Percentiles rank a stretch among this genome's conserved stretches.
These are phyloP conservation scores for Lactarius indigo DNA, from an alignment of 768 basidiomycete species.

Conservation along the genomic window DNA sequence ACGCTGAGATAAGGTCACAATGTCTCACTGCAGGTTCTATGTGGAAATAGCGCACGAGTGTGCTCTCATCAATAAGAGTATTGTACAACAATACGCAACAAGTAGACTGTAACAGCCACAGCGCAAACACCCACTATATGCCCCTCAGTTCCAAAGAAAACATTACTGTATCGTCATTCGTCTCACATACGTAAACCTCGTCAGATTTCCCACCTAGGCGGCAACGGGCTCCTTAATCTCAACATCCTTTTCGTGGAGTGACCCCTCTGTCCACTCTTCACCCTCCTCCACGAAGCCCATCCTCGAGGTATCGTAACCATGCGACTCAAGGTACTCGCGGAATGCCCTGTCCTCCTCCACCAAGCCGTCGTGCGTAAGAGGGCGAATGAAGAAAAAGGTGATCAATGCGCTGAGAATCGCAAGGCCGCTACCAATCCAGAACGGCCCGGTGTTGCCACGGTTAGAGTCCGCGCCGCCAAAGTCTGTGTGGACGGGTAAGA, in stretches of 20 bases:
- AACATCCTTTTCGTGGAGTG: slow-evolving; percentile 25
- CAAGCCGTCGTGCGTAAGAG: slow-evolving; percentile 78
- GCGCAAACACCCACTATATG: background rate
- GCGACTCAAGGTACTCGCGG: slow-evolving; percentile 71
- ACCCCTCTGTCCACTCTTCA: slow-evolving; percentile 23
- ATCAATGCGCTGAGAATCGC: slow-evolving; percentile 75
- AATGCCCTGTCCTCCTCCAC: slow-evolving; percentile 71
- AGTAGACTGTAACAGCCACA: background rate
- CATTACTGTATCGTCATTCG: background rate
- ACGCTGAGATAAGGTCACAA: background rate
- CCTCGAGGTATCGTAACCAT: slow-evolving; percentile 74
- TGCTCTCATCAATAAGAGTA: background rate
- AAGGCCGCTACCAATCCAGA: slow-evolving; percentile 83
- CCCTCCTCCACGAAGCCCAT: slow-evolving; percentile 55
- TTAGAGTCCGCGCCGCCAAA: slow-evolving; percentile 54
- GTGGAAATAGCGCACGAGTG: background rate
- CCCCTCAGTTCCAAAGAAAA: background rate
- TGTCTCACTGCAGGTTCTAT: background rate
- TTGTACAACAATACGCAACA: background rate
- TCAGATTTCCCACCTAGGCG: background rate
- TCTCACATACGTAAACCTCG: background rate
- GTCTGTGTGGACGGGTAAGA: slow-evolving; percentile 38
- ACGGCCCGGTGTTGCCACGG: slow-evolving; percentile 77
- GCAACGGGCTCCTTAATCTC: background rate
- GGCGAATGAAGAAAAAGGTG: slow-evolving; percentile 68